Conservation (phyloP, 75 land plant species). For the Picea sitchensis region DNA sequence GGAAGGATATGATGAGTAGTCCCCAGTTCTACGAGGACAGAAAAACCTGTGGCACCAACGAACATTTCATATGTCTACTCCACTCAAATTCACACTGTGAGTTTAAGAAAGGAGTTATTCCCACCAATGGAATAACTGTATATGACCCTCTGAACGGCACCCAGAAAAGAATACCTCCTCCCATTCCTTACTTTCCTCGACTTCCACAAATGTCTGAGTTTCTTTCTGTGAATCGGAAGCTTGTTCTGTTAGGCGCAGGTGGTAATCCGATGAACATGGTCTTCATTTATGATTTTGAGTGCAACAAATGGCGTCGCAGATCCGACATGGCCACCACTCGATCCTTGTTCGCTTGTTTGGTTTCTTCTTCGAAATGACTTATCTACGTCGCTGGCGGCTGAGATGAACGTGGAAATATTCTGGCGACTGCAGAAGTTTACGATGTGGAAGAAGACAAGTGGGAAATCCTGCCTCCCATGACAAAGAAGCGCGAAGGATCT, state of each 20-base stretch:
- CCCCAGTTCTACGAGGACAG: constrained; percentile 16
- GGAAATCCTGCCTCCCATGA: constrained; percentile 38
- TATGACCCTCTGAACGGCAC: constrained; percentile 17
- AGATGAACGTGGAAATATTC: constrained; percentile 52
- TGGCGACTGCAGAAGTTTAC: constrained; percentile 46
- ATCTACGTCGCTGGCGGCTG: constrained; percentile 66
- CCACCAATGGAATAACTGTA: constrained; percentile 19
- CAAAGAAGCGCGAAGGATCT: constrained; percentile 53
- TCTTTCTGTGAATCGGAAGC: constrained; percentile 23
- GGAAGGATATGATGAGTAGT: constrained; percentile 12
- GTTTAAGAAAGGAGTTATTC: too few species aligned
- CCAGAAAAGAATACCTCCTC: constrained; percentile 32
- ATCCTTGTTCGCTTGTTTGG: constrained; percentile 47
- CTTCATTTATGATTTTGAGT: constrained; percentile 30
- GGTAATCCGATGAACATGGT: too few species aligned
- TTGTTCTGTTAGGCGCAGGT: constrained; percentile 61
- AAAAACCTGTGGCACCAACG: constrained; percentile 2
- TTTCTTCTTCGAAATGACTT: neutral
- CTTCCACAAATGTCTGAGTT: constrained; percentile 38
- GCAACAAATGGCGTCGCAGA: constrained; percentile 34
- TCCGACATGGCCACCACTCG: constrained; percentile 29
- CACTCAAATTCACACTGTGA: neutral
- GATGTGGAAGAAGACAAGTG: constrained; percentile 41
- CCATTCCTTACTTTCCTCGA: neutral
- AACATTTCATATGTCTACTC: constrained; percentile 25